phyloP scores from a whole-genome alignment of 768 basidiomycete genomes.

The Lentinula sp. region DNA sequence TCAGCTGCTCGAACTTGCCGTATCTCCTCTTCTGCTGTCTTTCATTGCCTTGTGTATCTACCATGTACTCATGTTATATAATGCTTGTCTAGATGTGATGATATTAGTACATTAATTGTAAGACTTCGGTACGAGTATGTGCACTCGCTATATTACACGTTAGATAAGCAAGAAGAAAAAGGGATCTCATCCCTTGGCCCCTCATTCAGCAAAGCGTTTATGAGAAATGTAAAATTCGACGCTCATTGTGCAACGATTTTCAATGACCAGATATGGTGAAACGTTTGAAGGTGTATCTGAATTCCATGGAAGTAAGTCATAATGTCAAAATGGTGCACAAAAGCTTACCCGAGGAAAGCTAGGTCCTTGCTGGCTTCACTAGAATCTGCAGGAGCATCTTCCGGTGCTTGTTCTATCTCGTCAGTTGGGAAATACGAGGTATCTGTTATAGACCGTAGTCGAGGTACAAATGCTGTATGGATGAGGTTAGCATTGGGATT shows the following conservation, averaged over 20 bases:
- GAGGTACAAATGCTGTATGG: conserved; percentile 74
- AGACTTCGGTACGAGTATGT: too few species aligned
- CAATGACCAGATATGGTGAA: conserved; percentile 38
- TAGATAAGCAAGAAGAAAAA: background rate
- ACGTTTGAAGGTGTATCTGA: conserved; percentile 75
- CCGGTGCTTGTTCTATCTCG: conserved; percentile 74
- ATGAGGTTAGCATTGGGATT: background rate
- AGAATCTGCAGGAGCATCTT: conserved; percentile 34
- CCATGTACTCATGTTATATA: background rate
- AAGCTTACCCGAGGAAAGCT: conserved; percentile 58
- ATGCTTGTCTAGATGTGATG: background rate
- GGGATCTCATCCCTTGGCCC: background rate
- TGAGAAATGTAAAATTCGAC: background rate
- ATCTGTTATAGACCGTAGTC: conserved; percentile 87
- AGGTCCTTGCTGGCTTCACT: conserved; percentile 48
- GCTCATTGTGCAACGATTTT: background rate
- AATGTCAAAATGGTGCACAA: background rate
- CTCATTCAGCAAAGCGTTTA: too few species aligned
- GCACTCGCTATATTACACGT: background rate
- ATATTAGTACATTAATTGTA: background rate
- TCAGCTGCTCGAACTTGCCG: background rate
- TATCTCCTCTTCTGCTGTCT: background rate
- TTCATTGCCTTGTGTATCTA: background rate
- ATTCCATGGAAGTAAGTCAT: too few species aligned
- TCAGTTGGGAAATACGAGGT: conserved; percentile 99